These are phyloP conservation scores for Phytophthora agathidicida DNA, from an alignment of 352 stramenopile genomes.

Conservation along the genomic window DNA sequence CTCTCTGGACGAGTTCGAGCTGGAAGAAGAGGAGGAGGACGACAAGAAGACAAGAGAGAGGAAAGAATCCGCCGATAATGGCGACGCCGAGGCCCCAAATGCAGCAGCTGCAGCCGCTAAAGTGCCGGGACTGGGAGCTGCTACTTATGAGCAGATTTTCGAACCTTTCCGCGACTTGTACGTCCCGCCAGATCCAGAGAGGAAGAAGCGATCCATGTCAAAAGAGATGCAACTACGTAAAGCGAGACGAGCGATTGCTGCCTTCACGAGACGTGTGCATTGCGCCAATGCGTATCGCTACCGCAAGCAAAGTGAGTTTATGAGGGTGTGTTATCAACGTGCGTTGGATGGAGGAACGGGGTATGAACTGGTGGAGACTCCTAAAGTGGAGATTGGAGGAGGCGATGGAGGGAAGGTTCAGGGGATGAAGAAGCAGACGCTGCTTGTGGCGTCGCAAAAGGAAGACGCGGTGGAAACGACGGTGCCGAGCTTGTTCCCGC, in stretches of 20 bases:
- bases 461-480: constrained; percentile 52
- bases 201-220: constrained; percentile 3
- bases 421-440: constrained; percentile 6
- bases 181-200: constrained; percentile 4
- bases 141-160: constrained; percentile 59
- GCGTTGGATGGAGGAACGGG: constrained; percentile 50
- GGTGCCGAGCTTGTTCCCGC: constrained; percentile 48
- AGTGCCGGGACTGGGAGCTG: constrained; percentile 10
- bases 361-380: constrained; percentile 22
- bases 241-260: constrained; percentile 38
- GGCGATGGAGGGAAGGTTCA: not conserved
- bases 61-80: constrained; percentile 18
- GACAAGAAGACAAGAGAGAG: constrained; percentile 16
- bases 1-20: constrained; percentile 33
- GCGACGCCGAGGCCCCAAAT: constrained; percentile 13
- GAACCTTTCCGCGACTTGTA: constrained; percentile 68
- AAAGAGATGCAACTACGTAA: constrained; percentile 27
- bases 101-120: constrained; percentile 2
- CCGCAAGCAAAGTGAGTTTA: constrained; percentile 68
- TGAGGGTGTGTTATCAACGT: constrained; percentile 64
- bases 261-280: constrained; percentile 45
- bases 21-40: constrained; percentile 33
- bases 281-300: constrained; percentile 57
- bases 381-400: constrained; percentile 12
- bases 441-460: constrained; percentile 36